Conservation (phyloP, 2,329 filamentous ascomycete genomes). For the Colletotrichum orbiculare region DNA sequence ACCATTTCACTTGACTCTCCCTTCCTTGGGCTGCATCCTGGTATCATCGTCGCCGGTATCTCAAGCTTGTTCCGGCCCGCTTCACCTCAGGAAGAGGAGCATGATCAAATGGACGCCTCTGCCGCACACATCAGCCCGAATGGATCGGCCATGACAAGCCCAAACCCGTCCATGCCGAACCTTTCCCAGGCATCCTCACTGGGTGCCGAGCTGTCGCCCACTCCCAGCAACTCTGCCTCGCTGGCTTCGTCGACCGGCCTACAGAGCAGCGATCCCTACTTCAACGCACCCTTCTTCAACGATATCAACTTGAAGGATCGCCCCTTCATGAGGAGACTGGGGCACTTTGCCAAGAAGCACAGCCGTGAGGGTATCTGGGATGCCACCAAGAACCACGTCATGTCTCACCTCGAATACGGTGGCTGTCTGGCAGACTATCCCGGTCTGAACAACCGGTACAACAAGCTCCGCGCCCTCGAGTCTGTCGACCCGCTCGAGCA, state of each 20-base stretch:
- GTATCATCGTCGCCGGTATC: slow-evolving; percentile 84
- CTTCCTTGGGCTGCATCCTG: slow-evolving; percentile 88
- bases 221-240: slow-evolving; percentile 20
- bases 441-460: slow-evolving; percentile 77
- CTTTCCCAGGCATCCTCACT: slow-evolving; percentile 40
- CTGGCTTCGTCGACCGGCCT: slow-evolving; percentile 29
- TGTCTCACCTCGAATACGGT: slow-evolving; percentile 86
- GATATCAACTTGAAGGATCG: slow-evolving; percentile 77
- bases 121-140: slow-evolving; percentile 30
- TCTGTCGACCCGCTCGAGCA: slow-evolving; percentile 68
- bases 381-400: slow-evolving; percentile 78
- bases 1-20: slow-evolving; percentile 87
- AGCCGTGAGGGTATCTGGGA: slow-evolving; percentile 73
- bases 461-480: slow-evolving; percentile 76
- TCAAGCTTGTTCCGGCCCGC: slow-evolving; percentile 76
- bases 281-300: slow-evolving; percentile 81
- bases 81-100: slow-evolving; percentile 43
- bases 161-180: slow-evolving; percentile 41
- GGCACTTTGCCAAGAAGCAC: slow-evolving; percentile 87
- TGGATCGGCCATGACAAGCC: slow-evolving; percentile 38
- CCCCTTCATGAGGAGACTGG: slow-evolving; percentile 73
- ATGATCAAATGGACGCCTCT: slow-evolving; percentile 33
- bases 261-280: slow-evolving; percentile 67
- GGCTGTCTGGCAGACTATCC: slow-evolving; percentile 81
- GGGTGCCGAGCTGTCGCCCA: slow-evolving; percentile 37